Conservation (phyloP, 1,139 yeast genomes). For the Spencermartinsiella ligniputridi region DNA sequence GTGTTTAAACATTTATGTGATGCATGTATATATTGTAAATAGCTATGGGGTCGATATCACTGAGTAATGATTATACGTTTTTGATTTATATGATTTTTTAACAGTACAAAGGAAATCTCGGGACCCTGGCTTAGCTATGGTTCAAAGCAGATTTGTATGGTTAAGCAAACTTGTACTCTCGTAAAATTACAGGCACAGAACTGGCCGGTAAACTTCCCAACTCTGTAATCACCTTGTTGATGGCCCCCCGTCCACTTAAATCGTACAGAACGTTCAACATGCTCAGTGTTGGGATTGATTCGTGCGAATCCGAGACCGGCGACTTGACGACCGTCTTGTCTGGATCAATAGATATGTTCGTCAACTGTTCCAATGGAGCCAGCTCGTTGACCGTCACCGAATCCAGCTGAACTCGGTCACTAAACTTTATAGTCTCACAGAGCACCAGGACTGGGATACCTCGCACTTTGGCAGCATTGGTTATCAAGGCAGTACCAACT, state of each 20-base stretch:
- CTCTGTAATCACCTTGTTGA: slow-evolving; percentile 93
- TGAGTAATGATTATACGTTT: slow-evolving; percentile 1
- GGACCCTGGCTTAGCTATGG: no score
- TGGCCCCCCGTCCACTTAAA: slow-evolving; percentile 89
- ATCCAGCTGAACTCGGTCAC: slow-evolving; percentile 93
- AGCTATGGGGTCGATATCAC: not conserved
- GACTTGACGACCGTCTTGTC: slow-evolving; percentile 16
- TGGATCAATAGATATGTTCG: slow-evolving; percentile 46
- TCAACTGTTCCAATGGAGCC: slow-evolving; percentile 73
- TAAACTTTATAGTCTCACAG: slow-evolving; percentile 91
- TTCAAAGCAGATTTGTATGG: no score
- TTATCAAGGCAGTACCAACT: slow-evolving; percentile 91
- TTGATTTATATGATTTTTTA: not conserved
- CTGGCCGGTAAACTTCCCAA: slow-evolving; percentile 96
- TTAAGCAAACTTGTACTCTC: slow-evolving; percentile 73
- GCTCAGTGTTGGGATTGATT: slow-evolving; percentile 47
- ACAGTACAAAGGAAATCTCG: no score
- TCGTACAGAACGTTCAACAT: slow-evolving; percentile 86
- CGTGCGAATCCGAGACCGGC: slow-evolving; percentile 40
- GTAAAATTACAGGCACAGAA: slow-evolving; percentile 90
- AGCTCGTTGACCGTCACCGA: slow-evolving; percentile 91
- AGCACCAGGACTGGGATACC: slow-evolving; percentile 93
- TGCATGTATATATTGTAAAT: not conserved
- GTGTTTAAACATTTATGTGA: not conserved
- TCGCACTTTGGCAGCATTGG: slow-evolving; percentile 83